Base-by-base conservation (phyloP, 75 land plant genomes). In the Cupressus sempervirens region DNA sequence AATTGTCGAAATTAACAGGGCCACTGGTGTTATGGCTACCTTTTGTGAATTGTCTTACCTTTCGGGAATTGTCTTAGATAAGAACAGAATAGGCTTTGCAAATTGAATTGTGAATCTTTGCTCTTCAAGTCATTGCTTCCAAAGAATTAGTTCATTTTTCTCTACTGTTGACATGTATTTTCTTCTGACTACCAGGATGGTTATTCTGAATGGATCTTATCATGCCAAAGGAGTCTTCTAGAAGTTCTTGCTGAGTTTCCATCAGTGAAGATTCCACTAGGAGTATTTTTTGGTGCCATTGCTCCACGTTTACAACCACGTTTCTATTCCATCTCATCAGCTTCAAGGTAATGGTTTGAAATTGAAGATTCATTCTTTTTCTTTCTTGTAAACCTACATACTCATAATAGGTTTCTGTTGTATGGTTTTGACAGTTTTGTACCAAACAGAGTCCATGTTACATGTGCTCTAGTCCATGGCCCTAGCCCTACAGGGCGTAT, bases 241-340 rank as follows among this genome's bases (percentile, higher is more conserved):
- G 92, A 91, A 86, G 90, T 91, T 1, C 32, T 91, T 73, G 65
- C 80, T 4, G 92, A 84, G 15, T 91, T 91, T 56, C 88, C 91
- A 56, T 91, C 92, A 15, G 88, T 84, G 43, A 89, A 82, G 58
- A n/a, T 82, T 5, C 92, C 92, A 1, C 82, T 89, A 26, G 90
- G 90, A 35, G 92, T 89, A 35, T 91, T 90, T 34, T 91, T 89
- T 74, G 90, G 88, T 5, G 88, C 90, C 30, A 86, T 90, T 34
- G 76, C 90, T 35, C 88, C 91, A 7, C 91, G 90, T 6, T 56
- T 91, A 29, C 90, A 91, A 76, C 91, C 92, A 36, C 84, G 90
- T 84, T 91, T 83, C 58, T 91, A 91, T 74, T 91, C 90, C 29
- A 91, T 91, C 84, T 91, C 92, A 18, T 91, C 92, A 7, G 89